Evolutionary conservation across 352 stramenopile species (phyloP).

Genomic region (Pythium plurisporium): DNA sequence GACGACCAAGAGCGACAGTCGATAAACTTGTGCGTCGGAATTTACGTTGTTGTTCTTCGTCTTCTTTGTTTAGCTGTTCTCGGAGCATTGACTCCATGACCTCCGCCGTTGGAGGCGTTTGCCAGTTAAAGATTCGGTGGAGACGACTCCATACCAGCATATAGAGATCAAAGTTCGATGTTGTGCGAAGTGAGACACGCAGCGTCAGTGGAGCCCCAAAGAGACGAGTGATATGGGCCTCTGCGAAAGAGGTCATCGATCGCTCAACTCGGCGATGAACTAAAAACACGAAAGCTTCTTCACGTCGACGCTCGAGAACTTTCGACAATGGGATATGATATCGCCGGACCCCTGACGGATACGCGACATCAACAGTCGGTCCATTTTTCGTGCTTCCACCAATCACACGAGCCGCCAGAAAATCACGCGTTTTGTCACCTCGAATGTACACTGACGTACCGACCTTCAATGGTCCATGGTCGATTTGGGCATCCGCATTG

Average conservation of each 20-base stretch:
- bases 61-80: neutral
- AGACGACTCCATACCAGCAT: conserved; percentile 73
- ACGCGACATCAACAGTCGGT: conserved; percentile 59
- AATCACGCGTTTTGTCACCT: conserved; percentile 60
- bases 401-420: conserved; percentile 59
- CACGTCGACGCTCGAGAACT: conserved; percentile 41
- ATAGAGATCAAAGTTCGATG: conserved; percentile 73
- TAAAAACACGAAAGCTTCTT: conserved; percentile 70
- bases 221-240: conserved; percentile 68
- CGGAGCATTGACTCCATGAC: conserved; percentile 23
- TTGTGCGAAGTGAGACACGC: conserved; percentile 55
- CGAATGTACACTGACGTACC: conserved; percentile 60
- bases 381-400: conserved; percentile 49
- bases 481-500: neutral
- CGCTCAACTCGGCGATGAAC: conserved; percentile 82
- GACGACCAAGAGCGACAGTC: conserved; percentile 54
- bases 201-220: conserved; percentile 79
- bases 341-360: conserved; percentile 47
- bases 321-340: conserved; percentile 63
- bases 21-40: conserved; percentile 41
- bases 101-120: conserved; percentile 34
- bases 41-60: conserved; percentile 19
- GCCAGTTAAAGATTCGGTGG: conserved; percentile 84
- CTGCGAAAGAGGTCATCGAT: conserved; percentile 75
- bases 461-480: conserved; percentile 25